Conservation (phyloP, 306 rosid genomes). For the Acacia melanoxylon region DNA sequence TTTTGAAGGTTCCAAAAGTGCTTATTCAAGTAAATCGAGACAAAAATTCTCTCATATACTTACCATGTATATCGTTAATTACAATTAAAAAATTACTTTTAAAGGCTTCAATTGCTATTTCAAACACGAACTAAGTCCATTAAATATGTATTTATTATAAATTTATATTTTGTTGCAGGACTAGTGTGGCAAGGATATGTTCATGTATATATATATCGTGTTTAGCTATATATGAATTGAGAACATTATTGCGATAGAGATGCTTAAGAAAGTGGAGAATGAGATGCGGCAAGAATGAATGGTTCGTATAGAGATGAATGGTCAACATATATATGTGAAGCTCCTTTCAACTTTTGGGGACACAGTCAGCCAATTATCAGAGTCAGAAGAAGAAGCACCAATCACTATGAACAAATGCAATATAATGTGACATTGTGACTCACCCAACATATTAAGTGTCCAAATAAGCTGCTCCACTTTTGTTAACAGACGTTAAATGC, state of each 20-base stretch:
- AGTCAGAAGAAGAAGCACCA: neutral
- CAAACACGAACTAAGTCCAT: neutral
- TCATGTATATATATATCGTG: too few relatives aligned
- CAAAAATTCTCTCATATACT: too few relatives aligned
- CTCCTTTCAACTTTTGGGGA: neutral
- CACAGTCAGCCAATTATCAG: neutral
- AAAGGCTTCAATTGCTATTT: too few relatives aligned
- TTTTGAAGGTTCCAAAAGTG: too few relatives aligned
- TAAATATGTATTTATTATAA: neutral
- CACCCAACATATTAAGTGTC: conserved; percentile 24
- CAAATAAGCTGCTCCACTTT: conserved; percentile 41
- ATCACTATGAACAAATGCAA: conserved; percentile 28
- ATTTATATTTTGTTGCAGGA: neutral
- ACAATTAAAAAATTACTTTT: too few relatives aligned
- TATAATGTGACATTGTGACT: conserved; percentile 2
- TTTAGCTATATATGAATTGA: neutral
- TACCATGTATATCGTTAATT: too few relatives aligned
- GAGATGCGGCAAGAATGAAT: conserved; percentile 44
- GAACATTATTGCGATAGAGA: neutral
- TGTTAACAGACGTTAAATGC: too few relatives aligned
- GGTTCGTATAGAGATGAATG: conserved; percentile 27
- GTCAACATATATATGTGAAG: conserved; percentile 44
- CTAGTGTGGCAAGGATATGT: neutral
- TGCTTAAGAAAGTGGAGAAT: conserved; percentile 33
- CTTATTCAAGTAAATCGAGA: too few relatives aligned